Conservation (phyloP, 2,329 filamentous ascomycete species). For the Sporothrix luriei region DNA sequence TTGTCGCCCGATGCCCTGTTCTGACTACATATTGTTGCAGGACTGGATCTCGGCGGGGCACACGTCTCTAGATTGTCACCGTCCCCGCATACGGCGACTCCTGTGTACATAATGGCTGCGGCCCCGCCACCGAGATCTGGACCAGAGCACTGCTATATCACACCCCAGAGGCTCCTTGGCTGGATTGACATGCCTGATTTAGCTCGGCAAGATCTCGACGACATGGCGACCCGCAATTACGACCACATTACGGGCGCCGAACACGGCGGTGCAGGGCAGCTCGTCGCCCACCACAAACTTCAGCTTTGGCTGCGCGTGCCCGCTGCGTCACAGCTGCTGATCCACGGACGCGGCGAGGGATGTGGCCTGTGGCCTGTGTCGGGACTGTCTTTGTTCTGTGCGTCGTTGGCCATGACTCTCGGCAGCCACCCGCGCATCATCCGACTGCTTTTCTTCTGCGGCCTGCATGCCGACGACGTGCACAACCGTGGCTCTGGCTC, state of each 20-base stretch:
- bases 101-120: neutral
- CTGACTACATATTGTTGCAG: too few relatives aligned
- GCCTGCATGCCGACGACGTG: neutral
- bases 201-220: neutral
- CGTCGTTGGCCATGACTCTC: neutral
- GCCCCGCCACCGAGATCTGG: too few relatives aligned
- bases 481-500: too few relatives aligned
- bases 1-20: too few relatives aligned
- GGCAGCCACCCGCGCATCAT: neutral
- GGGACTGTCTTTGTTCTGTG: constrained; percentile 10
- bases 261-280: constrained; percentile 6
- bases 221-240: neutral
- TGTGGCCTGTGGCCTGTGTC: neutral
- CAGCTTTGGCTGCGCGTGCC: constrained; percentile 11
- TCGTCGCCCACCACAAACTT: neutral
- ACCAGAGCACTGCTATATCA: neutral
- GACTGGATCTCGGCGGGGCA: too few relatives aligned
- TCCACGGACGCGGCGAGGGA: neutral
- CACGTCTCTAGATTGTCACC: neutral
- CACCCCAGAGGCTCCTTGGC: neutral
- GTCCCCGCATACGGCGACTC: neutral
- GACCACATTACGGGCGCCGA: neutral
- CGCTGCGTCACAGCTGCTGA: neutral
- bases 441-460: constrained; percentile 11
- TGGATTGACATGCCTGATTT: constrained; percentile 11